phyloP scores from a whole-genome alignment of 192 early-diverging fungal species.

The Gonapodya sp. region DNA sequence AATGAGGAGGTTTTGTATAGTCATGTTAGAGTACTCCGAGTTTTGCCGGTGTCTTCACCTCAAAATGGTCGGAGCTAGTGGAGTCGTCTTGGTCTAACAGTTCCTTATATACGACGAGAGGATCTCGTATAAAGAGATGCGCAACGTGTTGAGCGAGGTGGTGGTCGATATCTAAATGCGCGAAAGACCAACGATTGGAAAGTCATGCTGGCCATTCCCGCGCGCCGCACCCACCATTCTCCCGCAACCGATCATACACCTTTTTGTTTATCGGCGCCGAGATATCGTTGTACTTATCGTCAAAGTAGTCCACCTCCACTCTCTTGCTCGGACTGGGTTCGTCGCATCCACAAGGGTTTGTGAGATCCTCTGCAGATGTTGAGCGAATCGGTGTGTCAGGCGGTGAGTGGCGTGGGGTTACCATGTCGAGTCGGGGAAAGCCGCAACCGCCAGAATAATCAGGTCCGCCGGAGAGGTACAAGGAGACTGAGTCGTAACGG shows the following conservation, averaged over 20 bases:
- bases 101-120: constrained; percentile 89
- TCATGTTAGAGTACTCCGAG: neutral
- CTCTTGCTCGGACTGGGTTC: constrained; percentile 10
- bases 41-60: too few relatives aligned
- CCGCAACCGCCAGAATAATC: constrained; percentile 38
- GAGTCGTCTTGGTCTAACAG: constrained; percentile 76
- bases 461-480: constrained; percentile 62
- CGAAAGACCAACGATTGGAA: neutral
- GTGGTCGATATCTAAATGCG: constrained; percentile 61
- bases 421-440: constrained; percentile 3
- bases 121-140: constrained; percentile 97
- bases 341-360: constrained; percentile 5
- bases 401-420: constrained; percentile 10
- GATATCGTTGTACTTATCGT: constrained; percentile 89
- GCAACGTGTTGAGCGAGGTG: constrained; percentile 83
- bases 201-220: neutral
- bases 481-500: constrained; percentile 89
- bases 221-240: constrained; percentile 24
- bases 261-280: constrained; percentile 67
- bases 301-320: constrained; percentile 57
- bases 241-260: constrained; percentile 60
- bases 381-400: neutral
- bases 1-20: neutral
- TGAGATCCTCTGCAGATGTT: constrained; percentile 13
- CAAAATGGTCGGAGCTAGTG: constrained; percentile 89